Base-by-base conservation (phyloP, 169 alveolate species). In the Eimeria necatrix region DNA sequence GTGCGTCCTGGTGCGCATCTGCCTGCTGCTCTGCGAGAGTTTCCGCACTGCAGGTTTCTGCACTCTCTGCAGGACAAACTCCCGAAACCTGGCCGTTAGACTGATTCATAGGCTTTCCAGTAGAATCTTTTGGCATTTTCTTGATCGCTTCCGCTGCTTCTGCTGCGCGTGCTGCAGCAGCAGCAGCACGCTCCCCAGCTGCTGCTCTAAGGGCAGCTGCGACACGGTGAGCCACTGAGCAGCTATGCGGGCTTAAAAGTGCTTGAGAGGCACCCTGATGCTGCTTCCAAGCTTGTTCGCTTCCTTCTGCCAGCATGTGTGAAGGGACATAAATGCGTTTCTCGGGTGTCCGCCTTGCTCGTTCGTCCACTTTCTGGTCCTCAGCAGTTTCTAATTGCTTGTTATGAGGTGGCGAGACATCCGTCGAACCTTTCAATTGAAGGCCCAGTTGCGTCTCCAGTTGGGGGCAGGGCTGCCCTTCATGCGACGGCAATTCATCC, bases 151-250 rank as follows among this genome's bases (percentile, higher is more conserved):
- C 81, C n/a, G 61, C 81, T 41, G 81, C 93, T 22, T 61, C 68
- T 41, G 93, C 93, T 59, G 92, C 92, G 12, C 92, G 92, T 20
- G 92, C 92, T 85, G 93, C 93, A 41, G 93, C 93, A 41, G 93
- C 93, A 46, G 93, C 93, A 3, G 93, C 93, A 85, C 93, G 93
- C 46, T 85, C 93, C 3, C 93, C 93, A 61, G 93, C 93, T 10
- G 93, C 93, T 20, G 64, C 68, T 85, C 93, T 85, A 80, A 85
- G 93, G 46, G 93, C 93, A 61, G 93, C 83, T 32, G 93, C 93
- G 22, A 85, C 93, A 18, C 81, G 49, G 93, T 85, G 93, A 24
- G 93, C 93, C 68, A 85, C 93, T 61, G 93, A 60, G 81, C 83
- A 85, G 81, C 93, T 85, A 41, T 85, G 93, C 4, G 93, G 93